Evolutionary conservation across 805 yeast genomes (phyloP).

Genomic region (Hanseniaspora occidentalis): DNA sequence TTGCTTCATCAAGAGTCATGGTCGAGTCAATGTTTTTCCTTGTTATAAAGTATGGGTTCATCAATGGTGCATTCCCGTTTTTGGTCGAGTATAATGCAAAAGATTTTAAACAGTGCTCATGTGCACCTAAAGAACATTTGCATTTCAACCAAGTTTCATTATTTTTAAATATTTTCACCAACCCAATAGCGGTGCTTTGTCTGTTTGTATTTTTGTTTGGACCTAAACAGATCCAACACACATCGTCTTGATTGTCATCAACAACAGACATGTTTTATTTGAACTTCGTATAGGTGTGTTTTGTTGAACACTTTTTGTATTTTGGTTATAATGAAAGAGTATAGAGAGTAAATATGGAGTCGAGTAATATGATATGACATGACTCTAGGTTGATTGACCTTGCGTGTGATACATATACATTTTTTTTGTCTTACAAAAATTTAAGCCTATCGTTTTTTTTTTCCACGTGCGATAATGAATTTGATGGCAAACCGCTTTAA

Average conservation of each 20-base stretch:
- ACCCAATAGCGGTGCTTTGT: conserved; percentile 18
- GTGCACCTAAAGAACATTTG: conserved; percentile 33
- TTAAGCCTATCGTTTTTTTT: no score
- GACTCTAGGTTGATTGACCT: no score
- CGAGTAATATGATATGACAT: no score
- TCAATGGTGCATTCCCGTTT: neutral
- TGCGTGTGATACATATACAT: no score
- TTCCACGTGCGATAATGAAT: no score
- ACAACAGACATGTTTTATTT: no score
- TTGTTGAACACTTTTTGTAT: no score
- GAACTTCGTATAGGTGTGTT: neutral
- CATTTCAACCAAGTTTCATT: conserved; percentile 31
- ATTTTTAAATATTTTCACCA: neutral
- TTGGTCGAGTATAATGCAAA: neutral
- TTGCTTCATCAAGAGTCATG: neutral
- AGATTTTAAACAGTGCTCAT: conserved; percentile 27
- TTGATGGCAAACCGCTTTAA: no score
- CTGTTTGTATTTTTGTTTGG: conserved; percentile 9
- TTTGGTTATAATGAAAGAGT: no score
- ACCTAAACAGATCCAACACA: conserved; percentile 13
- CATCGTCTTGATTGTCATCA: neutral
- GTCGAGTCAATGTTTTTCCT: neutral
- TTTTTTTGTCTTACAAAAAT: no score
- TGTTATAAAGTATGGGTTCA: neutral
- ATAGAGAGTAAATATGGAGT: no score